Evolutionary conservation across 257 asterid species (phyloP), one percentile per base, ranked within the genome.

Genomic region (Ligustrum vulgare): DNA sequence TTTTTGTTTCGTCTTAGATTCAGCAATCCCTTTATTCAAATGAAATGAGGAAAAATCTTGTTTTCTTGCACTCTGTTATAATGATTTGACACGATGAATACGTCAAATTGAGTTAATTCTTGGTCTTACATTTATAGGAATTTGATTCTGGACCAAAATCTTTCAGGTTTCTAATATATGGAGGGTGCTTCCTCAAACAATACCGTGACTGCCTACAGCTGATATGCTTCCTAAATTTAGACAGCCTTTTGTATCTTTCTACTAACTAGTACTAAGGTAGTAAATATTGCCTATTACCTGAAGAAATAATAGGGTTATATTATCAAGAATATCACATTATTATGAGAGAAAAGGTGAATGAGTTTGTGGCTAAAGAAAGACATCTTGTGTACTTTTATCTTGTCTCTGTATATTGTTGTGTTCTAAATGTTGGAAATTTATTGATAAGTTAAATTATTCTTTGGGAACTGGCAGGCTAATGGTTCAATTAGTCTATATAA

Each of bases 81-180:
- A 35, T 78, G 43, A 25, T 39, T 32, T 58, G 22, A 68, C 34
- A 31, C 22, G 51, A 7, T 12, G 47, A 23, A 41, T 51, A 51
- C 7, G 62, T 51, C 6, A 8, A 51, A 51, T 16, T 51, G 62
- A 51, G 62, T 12, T 23, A 23, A 6, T 16, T 39, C 4, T 69
- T n/a, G 11, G 58, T 20, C 7, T 70, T 23, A 32, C 56, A 15
- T 37, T 32, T 15, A 3, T 54, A n/a, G 22, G 18, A 18, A 68
- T 28, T 35, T 73, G 43, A 68, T 35, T 28, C 15, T 49, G 10
- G 73, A 32, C 33, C 5, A 5, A 62, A 72, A 47, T 69, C 5
- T 45, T 79, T 74, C 83, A 85, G 89, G 83, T 36, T 35, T 72
- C 10, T 22, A 20, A 49, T 65, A 77, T 28, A 56, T 69, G 70